Base-by-base conservation (phyloP, 2,329 filamentous ascomycete species). In the Aspergillus ruber region DNA sequence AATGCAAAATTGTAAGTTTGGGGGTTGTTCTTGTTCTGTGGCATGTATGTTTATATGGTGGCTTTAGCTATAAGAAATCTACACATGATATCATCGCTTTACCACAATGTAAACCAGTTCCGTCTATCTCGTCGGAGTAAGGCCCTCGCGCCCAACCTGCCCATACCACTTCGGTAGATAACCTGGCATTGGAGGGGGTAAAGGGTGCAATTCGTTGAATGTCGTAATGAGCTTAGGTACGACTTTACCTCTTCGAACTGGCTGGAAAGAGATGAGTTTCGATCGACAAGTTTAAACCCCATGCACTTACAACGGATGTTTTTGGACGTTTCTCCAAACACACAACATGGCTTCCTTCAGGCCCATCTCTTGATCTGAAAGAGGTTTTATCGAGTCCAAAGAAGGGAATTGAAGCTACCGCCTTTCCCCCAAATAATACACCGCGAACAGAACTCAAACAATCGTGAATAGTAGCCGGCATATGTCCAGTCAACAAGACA, bases 401-500 rank as follows among this genome's bases (percentile, higher is more conserved):
- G 32, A 35, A 35, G 13, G 32, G 32, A 15, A 8, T 35, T 35
- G 13, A 35, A 35, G 8, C 13, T 15, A n/a, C 32, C 15, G 3
- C 15, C 32, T 15, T 17, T 15, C 3, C n/a, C 32, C 8, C 15
- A 2, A 35, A 35, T 15, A 15, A 35, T 35, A 13, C 32, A 35
- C 45, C 56, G 46, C 17, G 42, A 7, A 10, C 47, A 57, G 33
- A 56, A 55, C 41, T 58, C 59, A 25, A 60, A 60, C 25, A 56
- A 45, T 25, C 56, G 50, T 32, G 50, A 56, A 45, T 58, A 59
- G 46, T 42, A 62, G 8, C 56, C 55, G 3, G 55, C 52, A 49
- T 55, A 57, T 36, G 49, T 50, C 56, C 52, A 60, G 50, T 61
- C 55, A 51, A 60, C 8, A 39, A 62, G 50, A 45, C 50, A 61